Percentiles rank a stretch among this genome's conserved stretches.
Conservation (phyloP, 305 asterid genomes). For the Andrographis paniculata region DNA sequence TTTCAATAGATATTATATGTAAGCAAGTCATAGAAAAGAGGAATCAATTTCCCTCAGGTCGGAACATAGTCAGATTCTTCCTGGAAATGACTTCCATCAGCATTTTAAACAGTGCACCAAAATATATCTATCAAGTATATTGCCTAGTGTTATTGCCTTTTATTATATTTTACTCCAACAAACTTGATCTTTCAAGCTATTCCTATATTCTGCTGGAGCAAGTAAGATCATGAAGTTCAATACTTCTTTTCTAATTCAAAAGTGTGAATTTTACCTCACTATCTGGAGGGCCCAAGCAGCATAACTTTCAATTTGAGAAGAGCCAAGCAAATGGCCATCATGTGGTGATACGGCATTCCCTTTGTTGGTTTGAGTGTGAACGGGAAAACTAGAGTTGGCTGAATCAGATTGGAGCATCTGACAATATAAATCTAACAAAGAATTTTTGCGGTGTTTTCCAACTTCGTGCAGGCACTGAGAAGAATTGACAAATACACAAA, state of each 20-base stretch:
- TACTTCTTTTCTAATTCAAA: too few relatives aligned
- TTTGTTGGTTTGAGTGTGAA: constrained; percentile 24
- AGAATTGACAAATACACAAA: constrained; percentile 20
- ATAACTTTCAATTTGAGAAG: constrained; percentile 35
- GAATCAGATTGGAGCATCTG: constrained; percentile 55
- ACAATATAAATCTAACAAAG: constrained; percentile 65
- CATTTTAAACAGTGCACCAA: constrained; percentile 5
- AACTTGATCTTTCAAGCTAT: constrained; percentile 9
- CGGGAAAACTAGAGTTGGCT: constrained; percentile 30
- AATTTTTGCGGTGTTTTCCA: constrained; percentile 48
- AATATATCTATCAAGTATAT: constrained; percentile 5
- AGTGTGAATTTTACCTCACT: constrained; percentile 57
- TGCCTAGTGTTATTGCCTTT: constrained; percentile 4
- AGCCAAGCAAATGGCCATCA: constrained; percentile 23
- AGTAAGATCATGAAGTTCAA: constrained; percentile 16
- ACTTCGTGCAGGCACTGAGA: constrained; percentile 83
- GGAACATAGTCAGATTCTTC: constrained; percentile 4
- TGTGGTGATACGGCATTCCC: constrained; percentile 25
- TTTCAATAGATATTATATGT: constrained; percentile 1
- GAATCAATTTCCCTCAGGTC: background rate
- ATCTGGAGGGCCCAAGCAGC: constrained; percentile 40
- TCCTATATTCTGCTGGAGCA: constrained; percentile 6
- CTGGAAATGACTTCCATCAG: background rate
- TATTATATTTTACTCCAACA: background rate
- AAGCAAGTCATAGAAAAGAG: constrained; percentile 9